phyloP scores from a whole-genome alignment of 2,329 filamentous ascomycete genomes.

The Tricladium varicosporioides region DNA sequence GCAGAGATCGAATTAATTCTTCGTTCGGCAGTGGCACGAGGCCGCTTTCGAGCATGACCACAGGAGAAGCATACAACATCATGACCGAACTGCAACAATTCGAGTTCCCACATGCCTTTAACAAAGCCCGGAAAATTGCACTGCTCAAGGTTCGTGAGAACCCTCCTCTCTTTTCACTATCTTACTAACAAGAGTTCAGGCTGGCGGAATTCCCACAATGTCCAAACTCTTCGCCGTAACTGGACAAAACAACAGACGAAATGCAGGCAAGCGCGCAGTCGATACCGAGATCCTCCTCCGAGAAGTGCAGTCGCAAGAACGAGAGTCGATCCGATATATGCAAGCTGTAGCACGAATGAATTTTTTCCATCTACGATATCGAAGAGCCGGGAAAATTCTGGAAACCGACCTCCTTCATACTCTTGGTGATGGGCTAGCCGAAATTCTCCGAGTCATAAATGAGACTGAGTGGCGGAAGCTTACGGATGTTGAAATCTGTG shows the following conservation, averaged over 20 bases:
- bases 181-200: conserved; percentile 6
- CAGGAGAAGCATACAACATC: conserved; percentile 32
- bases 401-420: conserved; percentile 25
- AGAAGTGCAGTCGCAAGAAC: conserved; percentile 24
- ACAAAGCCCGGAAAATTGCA: conserved; percentile 28
- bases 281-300: conserved; percentile 30
- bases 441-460: conserved; percentile 23
- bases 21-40: conserved; percentile 15
- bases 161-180: no score
- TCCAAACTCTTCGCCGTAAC: conserved; percentile 26
- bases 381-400: conserved; percentile 25
- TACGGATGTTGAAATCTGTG: conserved; percentile 29
- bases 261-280: conserved; percentile 24
- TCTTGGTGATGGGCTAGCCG: conserved; percentile 19
- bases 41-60: conserved; percentile 33
- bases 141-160: conserved; percentile 9
- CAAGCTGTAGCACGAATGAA: conserved; percentile 25
- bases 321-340: conserved; percentile 21
- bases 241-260: conserved; percentile 21
- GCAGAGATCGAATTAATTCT: conserved; percentile 15
- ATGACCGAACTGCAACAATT: conserved; percentile 31
- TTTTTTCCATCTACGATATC: conserved; percentile 24
- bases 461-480: conserved; percentile 27
- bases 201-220: conserved; percentile 26
- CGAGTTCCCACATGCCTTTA: conserved; percentile 34